Percentiles rank a stretch among this genome's conserved stretches.
phyloP scores from a whole-genome alignment of 208 protist species.

The Trypanosoma congolense region DNA sequence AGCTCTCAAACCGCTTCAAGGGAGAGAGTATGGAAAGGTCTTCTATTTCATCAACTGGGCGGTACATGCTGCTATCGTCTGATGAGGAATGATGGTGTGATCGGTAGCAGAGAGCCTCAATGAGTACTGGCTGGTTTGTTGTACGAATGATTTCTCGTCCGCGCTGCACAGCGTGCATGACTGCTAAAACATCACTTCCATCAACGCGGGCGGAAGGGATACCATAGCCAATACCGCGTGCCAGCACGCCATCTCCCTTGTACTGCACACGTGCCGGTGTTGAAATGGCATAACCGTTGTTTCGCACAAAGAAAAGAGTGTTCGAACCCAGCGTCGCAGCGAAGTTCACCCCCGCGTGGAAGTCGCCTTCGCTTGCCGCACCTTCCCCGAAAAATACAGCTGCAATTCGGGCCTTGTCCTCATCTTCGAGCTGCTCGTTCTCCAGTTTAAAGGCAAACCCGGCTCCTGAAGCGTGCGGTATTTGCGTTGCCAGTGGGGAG shows the following conservation, averaged over 20 bases:
- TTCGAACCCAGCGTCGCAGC: slow-evolving; percentile 89
- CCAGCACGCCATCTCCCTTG: slow-evolving; percentile 90
- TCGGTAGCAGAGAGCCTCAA: slow-evolving; percentile 97
- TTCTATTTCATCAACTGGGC: slow-evolving; percentile 53
- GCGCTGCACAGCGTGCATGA: slow-evolving; percentile 84
- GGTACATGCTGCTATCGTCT: slow-evolving; percentile 93
- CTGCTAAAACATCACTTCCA: slow-evolving; percentile 95
- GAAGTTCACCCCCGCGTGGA: slow-evolving; percentile 97
- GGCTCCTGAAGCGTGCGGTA: slow-evolving; percentile 93
- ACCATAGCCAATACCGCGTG: slow-evolving; percentile 79
- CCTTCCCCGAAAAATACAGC: slow-evolving; percentile 97
- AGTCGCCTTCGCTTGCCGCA: slow-evolving; percentile 95
- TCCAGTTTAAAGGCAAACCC: slow-evolving; percentile 93
- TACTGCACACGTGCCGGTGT: slow-evolving; percentile 95
- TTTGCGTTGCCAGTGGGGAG: slow-evolving; percentile 95
- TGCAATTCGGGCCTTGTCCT: slow-evolving; percentile 36
- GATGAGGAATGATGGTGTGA: slow-evolving; percentile 93
- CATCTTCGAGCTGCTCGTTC: slow-evolving; percentile 41
- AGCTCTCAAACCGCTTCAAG: slow-evolving; percentile 67
- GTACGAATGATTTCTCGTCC: slow-evolving; percentile 84
- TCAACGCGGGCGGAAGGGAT: slow-evolving; percentile 92
- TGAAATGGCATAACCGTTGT: slow-evolving; percentile 96
- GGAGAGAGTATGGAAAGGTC: slow-evolving; percentile 50
- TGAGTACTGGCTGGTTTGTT: slow-evolving; percentile 83
- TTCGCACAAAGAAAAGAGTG: slow-evolving; percentile 93